Conservation (phyloP, 345 rosid species). For the Gossypium herbaceum region DNA sequence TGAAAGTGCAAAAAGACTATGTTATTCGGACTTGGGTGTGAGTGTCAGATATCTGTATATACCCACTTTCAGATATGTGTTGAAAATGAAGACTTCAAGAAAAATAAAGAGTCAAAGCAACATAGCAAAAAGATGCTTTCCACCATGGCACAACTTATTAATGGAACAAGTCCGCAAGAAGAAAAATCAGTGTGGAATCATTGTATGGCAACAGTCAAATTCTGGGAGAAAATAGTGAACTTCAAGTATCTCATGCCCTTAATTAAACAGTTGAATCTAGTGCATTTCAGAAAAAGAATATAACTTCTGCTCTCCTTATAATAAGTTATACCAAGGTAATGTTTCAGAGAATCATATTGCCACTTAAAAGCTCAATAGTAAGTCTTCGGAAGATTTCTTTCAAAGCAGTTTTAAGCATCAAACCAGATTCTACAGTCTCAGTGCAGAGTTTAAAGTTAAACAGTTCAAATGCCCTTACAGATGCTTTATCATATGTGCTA, state of each 20-base stretch:
- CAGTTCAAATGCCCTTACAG: slow-evolving; percentile 47
- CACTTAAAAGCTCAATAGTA: neutral
- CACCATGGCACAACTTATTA: neutral
- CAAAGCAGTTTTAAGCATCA: neutral
- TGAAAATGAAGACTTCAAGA: neutral
- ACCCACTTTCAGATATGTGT: neutral
- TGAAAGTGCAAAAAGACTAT: neutral
- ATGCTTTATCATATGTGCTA: slow-evolving; percentile 93
- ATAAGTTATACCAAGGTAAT: neutral
- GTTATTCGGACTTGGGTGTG: neutral
- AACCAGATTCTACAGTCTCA: slow-evolving; percentile 5
- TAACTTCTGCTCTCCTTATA: neutral
- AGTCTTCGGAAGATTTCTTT: neutral
- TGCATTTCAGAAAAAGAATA: neutral
- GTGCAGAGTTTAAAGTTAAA: slow-evolving; percentile 13
- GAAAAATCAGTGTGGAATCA: neutral
- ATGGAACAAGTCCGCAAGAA: neutral
- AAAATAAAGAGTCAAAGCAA: neutral
- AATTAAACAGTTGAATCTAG: neutral
- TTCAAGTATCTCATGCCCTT: neutral
- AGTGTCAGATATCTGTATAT: neutral
- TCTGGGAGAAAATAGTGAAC: neutral
- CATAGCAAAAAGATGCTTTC: neutral
- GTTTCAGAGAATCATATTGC: neutral
- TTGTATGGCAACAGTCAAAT: neutral